phyloP scores from a whole-genome alignment of 192 early-diverging fungal species.

The Funneliformis mosseae region DNA sequence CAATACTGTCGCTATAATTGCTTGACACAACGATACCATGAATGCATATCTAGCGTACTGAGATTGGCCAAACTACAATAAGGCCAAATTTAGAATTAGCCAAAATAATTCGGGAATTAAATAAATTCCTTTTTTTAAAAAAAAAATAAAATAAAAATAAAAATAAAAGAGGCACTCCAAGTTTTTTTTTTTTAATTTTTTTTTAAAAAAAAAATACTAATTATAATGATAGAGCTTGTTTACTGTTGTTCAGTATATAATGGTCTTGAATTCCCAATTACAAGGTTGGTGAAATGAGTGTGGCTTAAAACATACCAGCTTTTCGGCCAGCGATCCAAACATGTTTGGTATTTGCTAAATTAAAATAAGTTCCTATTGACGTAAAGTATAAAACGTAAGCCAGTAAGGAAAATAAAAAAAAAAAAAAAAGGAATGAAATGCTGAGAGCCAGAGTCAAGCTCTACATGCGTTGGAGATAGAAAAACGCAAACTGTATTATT shows the following conservation, averaged over 20 bases:
- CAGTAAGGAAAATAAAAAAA: not conserved
- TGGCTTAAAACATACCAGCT: conserved; percentile 1
- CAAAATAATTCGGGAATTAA: not conserved
- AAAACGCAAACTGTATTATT: not conserved
- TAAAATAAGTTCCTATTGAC: not conserved
- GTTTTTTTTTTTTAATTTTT: too few relatives aligned
- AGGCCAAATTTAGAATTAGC: not conserved
- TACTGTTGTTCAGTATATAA: too few relatives aligned
- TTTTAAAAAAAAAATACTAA: too few relatives aligned
- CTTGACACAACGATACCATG: conserved; percentile 50
- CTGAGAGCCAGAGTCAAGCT: not conserved
- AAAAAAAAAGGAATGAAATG: not conserved
- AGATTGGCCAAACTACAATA: conserved; percentile 43
- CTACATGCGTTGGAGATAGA: not conserved
- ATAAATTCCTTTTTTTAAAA: too few relatives aligned
- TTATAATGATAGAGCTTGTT: too few relatives aligned
- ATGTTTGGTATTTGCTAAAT: not conserved
- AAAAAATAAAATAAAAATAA: too few relatives aligned
- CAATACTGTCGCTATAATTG: conserved; percentile 53
- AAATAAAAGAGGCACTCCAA: too few relatives aligned
- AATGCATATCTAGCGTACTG: conserved; percentile 42
- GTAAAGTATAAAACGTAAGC: not conserved
- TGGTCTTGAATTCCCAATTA: too few relatives aligned
- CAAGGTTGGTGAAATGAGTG: too few relatives aligned
- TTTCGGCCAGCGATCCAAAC: not conserved